Percentiles rank a stretch among this genome's conserved stretches.
Evolutionary conservation across 2,329 filamentous ascomycete genomes (phyloP).

Genomic region (Byssoonygena ceratinophila): DNA sequence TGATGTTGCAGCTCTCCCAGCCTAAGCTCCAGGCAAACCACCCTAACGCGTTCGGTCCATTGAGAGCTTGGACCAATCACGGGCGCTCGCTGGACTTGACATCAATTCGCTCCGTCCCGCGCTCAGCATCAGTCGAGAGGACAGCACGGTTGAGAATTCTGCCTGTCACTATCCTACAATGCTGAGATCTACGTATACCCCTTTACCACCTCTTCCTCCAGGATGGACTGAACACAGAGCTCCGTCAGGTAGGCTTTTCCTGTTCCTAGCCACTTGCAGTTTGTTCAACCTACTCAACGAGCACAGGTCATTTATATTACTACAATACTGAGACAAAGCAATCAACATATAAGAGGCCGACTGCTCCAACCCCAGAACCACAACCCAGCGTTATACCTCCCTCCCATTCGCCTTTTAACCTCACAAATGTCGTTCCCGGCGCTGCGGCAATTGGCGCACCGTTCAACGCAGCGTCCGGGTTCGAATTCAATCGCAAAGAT

Average conservation of each 20-base stretch:
- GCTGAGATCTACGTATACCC: slow-evolving; percentile 68
- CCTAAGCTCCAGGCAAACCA: slow-evolving; percentile 19
- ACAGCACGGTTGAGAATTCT: no score
- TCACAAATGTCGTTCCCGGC: slow-evolving; percentile 34
- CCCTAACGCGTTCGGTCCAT: slow-evolving; percentile 17
- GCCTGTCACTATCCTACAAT: slow-evolving; percentile 41
- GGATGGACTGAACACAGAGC: slow-evolving; percentile 94
- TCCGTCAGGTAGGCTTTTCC: slow-evolving; percentile 49
- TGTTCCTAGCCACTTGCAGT: neutral
- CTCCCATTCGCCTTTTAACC: slow-evolving; percentile 18
- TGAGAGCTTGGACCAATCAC: slow-evolving; percentile 17
- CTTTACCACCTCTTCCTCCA: slow-evolving; percentile 56
- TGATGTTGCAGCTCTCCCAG: slow-evolving; percentile 7
- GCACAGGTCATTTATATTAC: slow-evolving; percentile 68
- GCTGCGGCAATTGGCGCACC: slow-evolving; percentile 30
- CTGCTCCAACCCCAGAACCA: slow-evolving; percentile 24
- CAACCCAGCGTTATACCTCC: slow-evolving; percentile 3
- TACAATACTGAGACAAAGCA: slow-evolving; percentile 72
- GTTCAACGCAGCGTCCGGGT: slow-evolving; percentile 16
- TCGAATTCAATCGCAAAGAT: slow-evolving; percentile 38
- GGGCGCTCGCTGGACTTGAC: neutral
- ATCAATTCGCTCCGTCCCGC: neutral
- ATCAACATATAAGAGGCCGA: slow-evolving; percentile 78
- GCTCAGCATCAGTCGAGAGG: no score
- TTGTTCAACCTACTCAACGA: slow-evolving; percentile 2